Percentiles rank a stretch among this genome's conserved stretches.
Conservation (phyloP, 352 stramenopile genomes). For the Globisporangium rhizosaccharum region DNA sequence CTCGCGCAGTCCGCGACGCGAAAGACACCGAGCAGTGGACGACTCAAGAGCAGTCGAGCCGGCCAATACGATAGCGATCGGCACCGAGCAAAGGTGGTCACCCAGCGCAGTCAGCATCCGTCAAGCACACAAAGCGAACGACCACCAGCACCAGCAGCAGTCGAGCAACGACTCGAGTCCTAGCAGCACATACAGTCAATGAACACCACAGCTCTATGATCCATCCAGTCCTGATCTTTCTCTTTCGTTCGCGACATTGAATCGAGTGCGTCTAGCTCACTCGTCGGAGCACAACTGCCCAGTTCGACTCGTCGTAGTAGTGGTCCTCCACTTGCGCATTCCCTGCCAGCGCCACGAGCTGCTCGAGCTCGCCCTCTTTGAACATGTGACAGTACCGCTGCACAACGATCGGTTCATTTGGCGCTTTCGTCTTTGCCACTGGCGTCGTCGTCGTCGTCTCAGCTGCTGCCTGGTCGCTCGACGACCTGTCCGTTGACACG, state of each 20-base stretch:
- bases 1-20: not conserved
- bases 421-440: not conserved
- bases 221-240: not conserved
- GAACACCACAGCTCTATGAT: not conserved
- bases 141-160: not conserved
- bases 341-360: constrained; percentile 49
- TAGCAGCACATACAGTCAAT: not conserved
- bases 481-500: not conserved
- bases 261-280: constrained; percentile 5
- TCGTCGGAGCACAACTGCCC: constrained; percentile 72
- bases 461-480: not conserved
- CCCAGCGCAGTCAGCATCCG: not conserved
- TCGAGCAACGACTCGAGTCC: too few species aligned
- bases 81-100: not conserved
- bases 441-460: not conserved
- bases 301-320: constrained; percentile 87
- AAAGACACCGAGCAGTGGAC: not conserved
- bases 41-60: not conserved
- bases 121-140: not conserved
- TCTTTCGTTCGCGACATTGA: not conserved
- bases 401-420: constrained; percentile 37
- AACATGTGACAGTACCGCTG: constrained; percentile 90
- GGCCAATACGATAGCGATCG: too few species aligned
- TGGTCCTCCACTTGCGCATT: constrained; percentile 60
- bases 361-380: constrained; percentile 77